Conservation (phyloP, 164 flowering plant genomes). For the Nymphaea thermarum region DNA sequence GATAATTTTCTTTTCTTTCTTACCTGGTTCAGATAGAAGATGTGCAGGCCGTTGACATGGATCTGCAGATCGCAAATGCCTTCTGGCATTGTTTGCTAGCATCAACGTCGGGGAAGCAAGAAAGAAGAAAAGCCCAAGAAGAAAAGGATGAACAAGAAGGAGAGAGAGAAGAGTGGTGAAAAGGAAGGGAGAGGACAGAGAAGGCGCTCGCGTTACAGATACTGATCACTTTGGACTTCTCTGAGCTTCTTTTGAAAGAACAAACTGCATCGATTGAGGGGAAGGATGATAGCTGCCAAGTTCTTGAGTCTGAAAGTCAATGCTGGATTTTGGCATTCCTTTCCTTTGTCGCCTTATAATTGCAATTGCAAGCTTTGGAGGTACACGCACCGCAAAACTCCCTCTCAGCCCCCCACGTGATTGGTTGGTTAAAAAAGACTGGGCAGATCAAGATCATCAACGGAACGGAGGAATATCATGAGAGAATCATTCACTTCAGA, state of each 20-base stretch:
- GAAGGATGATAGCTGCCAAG: not conserved
- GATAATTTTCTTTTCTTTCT: not conserved
- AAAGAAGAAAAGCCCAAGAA: not conserved
- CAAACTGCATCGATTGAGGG: not conserved
- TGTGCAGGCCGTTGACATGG: slow-evolving; percentile 53
- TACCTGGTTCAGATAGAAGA: slow-evolving; percentile 66
- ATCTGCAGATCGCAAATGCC: slow-evolving; percentile 34
- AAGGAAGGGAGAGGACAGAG: not conserved
- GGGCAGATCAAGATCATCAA: too few relatives aligned
- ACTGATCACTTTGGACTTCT: not conserved
- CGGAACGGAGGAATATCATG: too few relatives aligned
- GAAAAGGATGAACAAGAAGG: not conserved
- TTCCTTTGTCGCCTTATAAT: too few relatives aligned
- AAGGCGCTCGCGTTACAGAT: not conserved
- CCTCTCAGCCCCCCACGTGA: too few relatives aligned
- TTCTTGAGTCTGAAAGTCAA: not conserved
- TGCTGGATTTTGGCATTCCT: not conserved
- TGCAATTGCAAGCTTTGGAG: too few relatives aligned
- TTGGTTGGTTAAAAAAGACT: too few relatives aligned
- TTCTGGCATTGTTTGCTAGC: slow-evolving; percentile 1
- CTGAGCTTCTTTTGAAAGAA: not conserved
- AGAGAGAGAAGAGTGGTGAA: slow-evolving; percentile 5
- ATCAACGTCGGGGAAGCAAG: not conserved
- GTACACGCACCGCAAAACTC: too few relatives aligned
- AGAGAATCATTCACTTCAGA: too few relatives aligned